Conservation (phyloP, 2,329 filamentous ascomycete species). For the Pestalotiopsis sp. region DNA sequence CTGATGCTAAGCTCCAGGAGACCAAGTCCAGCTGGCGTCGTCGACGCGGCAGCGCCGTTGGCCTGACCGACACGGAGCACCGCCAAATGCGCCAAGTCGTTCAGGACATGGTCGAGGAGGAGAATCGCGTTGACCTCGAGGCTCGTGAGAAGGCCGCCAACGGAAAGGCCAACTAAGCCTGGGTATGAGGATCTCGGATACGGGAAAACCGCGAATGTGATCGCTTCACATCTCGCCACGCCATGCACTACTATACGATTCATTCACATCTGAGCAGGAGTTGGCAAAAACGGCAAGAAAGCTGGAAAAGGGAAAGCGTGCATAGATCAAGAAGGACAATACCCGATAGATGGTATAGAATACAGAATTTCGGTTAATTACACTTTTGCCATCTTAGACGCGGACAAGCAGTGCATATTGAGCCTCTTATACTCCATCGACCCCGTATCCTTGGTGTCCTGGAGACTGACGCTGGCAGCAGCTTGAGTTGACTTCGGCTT, state of each 20-base stretch:
- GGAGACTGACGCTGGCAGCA: no score
- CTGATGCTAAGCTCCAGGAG: slow-evolving; percentile 49
- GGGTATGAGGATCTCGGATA: not conserved
- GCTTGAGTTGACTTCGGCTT: no score
- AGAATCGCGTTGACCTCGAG: not conserved
- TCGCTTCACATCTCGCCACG: not conserved
- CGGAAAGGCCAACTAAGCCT: not conserved
- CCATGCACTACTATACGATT: not conserved
- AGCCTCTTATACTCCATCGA: no score
- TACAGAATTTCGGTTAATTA: not conserved
- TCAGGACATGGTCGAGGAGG: not conserved
- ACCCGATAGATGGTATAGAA: not conserved
- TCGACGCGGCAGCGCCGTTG: slow-evolving; percentile 42
- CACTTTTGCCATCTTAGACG: no score
- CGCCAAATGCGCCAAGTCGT: slow-evolving; percentile 38
- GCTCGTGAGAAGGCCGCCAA: not conserved
- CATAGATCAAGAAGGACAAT: not conserved
- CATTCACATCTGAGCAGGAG: not conserved
- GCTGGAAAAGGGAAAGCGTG: not conserved
- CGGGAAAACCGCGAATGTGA: not conserved
- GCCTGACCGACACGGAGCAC: slow-evolving; percentile 49
- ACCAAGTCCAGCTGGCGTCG: slow-evolving; percentile 49
- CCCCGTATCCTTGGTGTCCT: no score
- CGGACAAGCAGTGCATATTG: no score
- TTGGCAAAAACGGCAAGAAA: not conserved